Base-by-base conservation (phyloP, 2,329 filamentous ascomycete genomes). In the Beauveria asiatica region DNA sequence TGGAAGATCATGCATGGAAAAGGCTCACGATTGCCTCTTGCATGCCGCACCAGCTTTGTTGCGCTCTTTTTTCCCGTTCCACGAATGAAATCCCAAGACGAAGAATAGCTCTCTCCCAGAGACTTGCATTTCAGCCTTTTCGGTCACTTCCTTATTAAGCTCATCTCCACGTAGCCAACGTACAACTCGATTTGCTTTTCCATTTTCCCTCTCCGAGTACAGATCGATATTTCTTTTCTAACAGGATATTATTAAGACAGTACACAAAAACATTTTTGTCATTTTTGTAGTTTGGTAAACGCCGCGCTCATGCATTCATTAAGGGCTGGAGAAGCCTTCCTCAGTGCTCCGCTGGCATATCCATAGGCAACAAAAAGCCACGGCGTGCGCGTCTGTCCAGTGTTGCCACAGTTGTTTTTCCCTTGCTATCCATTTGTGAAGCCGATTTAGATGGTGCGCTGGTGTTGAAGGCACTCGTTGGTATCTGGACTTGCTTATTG, bases 251-350 rank as follows among this genome's bases (percentile, higher is more conserved):
- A 42, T 60, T 42, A 4, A 50, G 19, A 46, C 52, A 30, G 25
- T 52, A 57, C 45, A 57, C 37, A 42, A 60, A 54, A 46, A 51
- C n/a, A 44, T 2, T 19, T 1, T 19, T 55, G 37, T 44, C 13
- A 37, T 45, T 51, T 57, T 57, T 37, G 21, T 61, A 13, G 51
- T 60, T 61, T 50, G 55, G 63, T 64, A 62, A 66, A 69, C 67
- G 66, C 67, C 67, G 53, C 61, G 67, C 65, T 69, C 62, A 65
- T 69, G 67, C 62, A 74, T 46, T 54, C 59, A 41, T 61, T 23
- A 60, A 56, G 51, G 50, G 30, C 27, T 27, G 7, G n/a, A 21
- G 3, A 39, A 45, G 23, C 41, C 57, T n/a, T 39, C 25, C 19
- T 23, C 41, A 17, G 33, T 46, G 19, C 48, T 59, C 50, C 33